Conservation (phyloP, 306 rosid species). For the Malus asiatica region DNA sequence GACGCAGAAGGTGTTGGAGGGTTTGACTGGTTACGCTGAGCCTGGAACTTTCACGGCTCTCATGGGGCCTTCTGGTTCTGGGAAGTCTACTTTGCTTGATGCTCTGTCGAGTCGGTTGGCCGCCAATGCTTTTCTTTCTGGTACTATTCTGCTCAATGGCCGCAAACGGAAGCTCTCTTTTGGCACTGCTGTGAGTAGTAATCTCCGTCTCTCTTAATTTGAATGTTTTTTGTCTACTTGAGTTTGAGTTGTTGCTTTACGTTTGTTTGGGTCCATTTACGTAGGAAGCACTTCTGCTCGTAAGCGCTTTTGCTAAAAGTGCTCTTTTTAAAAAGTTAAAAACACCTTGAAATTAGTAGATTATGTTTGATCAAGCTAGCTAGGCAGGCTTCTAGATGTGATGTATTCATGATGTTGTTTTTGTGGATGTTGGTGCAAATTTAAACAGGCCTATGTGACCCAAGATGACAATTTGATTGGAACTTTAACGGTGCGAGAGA, state of each 20-base stretch:
- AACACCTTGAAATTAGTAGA: neutral
- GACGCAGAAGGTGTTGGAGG: constrained; percentile 76
- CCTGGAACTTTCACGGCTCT: constrained; percentile 88
- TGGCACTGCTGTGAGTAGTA: constrained; percentile 75
- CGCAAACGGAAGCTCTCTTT: constrained; percentile 88
- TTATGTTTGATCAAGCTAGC: neutral
- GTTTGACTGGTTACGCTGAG: constrained; percentile 83
- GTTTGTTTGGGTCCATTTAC: neutral
- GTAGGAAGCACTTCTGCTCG: neutral
- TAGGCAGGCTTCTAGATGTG: neutral
- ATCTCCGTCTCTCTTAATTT: neutral
- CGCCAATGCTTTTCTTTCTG: constrained; percentile 78
- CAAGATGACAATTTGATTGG: constrained; percentile 98
- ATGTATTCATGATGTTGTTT: neutral
- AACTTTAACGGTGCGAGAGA: constrained; percentile 79
- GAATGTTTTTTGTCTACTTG: neutral
- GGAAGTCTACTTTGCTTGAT: constrained; percentile 89
- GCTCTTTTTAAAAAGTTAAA: neutral
- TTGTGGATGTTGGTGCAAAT: neutral
- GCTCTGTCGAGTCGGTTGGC: constrained; percentile 97
- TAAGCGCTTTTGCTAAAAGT: neutral
- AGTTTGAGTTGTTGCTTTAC: neutral
- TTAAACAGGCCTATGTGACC: constrained; percentile 79
- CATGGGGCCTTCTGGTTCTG: constrained; percentile 99
- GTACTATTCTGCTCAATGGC: constrained; percentile 81